Evolutionary conservation across 805 yeast genomes (phyloP).

Genomic region (Candida montana): DNA sequence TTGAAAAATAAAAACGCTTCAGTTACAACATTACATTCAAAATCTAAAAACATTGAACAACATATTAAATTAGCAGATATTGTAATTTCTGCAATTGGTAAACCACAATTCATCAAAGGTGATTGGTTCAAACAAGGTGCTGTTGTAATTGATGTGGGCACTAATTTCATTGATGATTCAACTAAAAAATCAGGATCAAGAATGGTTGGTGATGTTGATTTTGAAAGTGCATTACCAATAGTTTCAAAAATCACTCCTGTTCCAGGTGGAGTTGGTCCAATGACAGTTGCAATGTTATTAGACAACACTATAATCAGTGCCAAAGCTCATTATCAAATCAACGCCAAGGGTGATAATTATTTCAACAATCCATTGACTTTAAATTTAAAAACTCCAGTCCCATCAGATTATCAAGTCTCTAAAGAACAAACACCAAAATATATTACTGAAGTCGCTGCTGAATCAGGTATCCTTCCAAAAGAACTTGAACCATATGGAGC

Average conservation of each 20-base stretch:
- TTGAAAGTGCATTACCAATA: constrained; percentile 44
- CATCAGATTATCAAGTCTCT: constrained; percentile 76
- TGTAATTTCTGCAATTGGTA: constrained; percentile 74
- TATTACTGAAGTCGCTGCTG: constrained; percentile 61
- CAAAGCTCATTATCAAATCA: constrained; percentile 34
- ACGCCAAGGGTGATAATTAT: constrained; percentile 18
- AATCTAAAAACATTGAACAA: constrained; percentile 47
- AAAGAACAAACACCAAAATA: constrained; percentile 69
- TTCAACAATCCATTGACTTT: constrained; percentile 48
- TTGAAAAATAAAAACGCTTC: constrained; percentile 69
- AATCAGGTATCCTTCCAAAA: constrained; percentile 58
- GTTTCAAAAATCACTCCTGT: constrained; percentile 77
- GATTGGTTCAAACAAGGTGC: constrained; percentile 68
- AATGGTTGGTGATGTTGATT: constrained; percentile 78
- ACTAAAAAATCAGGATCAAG: constrained; percentile 63
- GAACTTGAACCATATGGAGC: constrained; percentile 75
- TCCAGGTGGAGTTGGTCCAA: constrained; percentile 91
- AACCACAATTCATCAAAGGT: constrained; percentile 63
- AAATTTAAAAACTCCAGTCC: constrained; percentile 59
- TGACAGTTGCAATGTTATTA: constrained; percentile 82
- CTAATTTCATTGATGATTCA: constrained; percentile 65
- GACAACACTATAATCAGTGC: constrained; percentile 71
- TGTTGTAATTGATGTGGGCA: constrained; percentile 78
- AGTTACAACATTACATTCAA: constrained; percentile 70
- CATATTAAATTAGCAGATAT: constrained; percentile 62